Conservation (phyloP, 805 yeast genomes). For the Ogataea angusta region DNA sequence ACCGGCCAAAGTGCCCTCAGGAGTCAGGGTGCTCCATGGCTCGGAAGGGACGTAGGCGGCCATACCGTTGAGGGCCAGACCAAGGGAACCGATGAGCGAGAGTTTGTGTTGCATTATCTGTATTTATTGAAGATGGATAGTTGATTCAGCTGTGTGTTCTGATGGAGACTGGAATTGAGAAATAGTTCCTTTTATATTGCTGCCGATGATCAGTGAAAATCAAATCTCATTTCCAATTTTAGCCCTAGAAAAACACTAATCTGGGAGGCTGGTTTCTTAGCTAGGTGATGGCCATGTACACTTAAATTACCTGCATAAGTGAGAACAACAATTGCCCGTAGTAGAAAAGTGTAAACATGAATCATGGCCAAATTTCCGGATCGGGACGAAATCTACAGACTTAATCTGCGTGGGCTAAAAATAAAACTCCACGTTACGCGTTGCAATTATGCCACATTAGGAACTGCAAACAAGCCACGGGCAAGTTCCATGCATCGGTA, state of each 20-base stretch:
- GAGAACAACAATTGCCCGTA: slow-evolving; percentile 2
- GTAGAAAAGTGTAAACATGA: slow-evolving; percentile 10
- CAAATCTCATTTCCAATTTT: slow-evolving; percentile 6
- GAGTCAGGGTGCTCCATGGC: slow-evolving; percentile 71
- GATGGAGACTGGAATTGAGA: neutral
- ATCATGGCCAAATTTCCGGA: slow-evolving; percentile 8
- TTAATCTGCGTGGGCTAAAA: slow-evolving; percentile 2
- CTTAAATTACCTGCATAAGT: slow-evolving; percentile 16
- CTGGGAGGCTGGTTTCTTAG: slow-evolving; percentile 21
- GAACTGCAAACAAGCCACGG: neutral
- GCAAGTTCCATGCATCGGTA: neutral
- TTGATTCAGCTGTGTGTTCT: slow-evolving; percentile 1
- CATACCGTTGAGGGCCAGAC: slow-evolving; percentile 42
- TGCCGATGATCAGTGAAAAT: slow-evolving; percentile 6
- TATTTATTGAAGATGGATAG: neutral
- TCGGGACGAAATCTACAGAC: neutral
- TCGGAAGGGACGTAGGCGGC: slow-evolving; percentile 66
- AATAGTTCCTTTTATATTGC: slow-evolving; percentile 6
- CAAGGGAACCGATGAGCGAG: slow-evolving; percentile 35
- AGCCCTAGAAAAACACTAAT: neutral
- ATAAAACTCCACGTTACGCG: slow-evolving; percentile 3
- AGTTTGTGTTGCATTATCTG: slow-evolving; percentile 25
- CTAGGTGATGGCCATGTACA: slow-evolving; percentile 1
- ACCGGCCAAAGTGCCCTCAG: slow-evolving; percentile 48
- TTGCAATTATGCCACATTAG: neutral